Conservation (phyloP, 331 rosid genomes). For the Rosa hybrid region DNA sequence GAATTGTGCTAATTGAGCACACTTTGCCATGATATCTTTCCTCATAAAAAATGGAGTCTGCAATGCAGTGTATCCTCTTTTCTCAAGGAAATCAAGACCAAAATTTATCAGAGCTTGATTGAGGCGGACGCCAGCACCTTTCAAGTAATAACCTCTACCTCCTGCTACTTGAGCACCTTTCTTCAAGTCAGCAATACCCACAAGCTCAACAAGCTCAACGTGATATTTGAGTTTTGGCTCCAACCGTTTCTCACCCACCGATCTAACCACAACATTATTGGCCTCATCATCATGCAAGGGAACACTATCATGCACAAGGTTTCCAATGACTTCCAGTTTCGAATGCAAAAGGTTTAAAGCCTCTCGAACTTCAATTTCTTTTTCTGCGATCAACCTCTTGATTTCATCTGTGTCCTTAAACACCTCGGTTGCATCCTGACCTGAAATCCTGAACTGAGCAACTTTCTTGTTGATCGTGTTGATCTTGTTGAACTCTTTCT, state of each 20-base stretch:
- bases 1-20: conserved; percentile 96
- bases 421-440: conserved; percentile 58
- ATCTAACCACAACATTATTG: conserved; percentile 68
- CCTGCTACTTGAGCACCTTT: conserved; percentile 93
- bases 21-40: conserved; percentile 86
- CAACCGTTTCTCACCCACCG: conserved; percentile 79
- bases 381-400: conserved; percentile 54
- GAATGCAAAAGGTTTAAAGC: conserved; percentile 47
- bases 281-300: conserved; percentile 81
- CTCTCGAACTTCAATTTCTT: conserved; percentile 73
- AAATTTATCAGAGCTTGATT: conserved; percentile 92
- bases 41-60: conserved; percentile 98
- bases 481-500: conserved; percentile 75
- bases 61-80: conserved; percentile 69
- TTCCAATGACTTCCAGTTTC: conserved; percentile 74
- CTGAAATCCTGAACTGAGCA: conserved; percentile 58
- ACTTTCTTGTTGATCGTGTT: conserved; percentile 48
- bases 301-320: conserved; percentile 90
- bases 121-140: conserved; percentile 90
- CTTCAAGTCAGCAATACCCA: conserved; percentile 74
- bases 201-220: conserved; percentile 95
- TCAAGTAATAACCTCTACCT: conserved; percentile 92
- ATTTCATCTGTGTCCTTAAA: conserved; percentile 60
- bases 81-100: conserved; percentile 80
- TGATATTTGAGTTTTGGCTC: conserved; percentile 91